Evolutionary conservation across 1,139 yeast genomes (phyloP).

Genomic region (Hyphopichia burtonii): DNA sequence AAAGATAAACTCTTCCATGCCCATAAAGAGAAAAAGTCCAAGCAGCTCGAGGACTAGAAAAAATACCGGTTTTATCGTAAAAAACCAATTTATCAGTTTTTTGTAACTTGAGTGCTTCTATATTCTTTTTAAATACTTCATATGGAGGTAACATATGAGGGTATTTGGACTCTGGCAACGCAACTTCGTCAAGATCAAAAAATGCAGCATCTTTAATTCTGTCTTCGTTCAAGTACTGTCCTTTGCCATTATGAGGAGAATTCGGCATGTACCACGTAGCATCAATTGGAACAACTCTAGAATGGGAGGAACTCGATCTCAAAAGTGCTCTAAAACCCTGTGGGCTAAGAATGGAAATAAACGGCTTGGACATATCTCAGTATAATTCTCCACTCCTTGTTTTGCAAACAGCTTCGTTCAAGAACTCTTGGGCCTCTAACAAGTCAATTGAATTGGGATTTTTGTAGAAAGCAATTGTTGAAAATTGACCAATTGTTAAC

Average conservation of each 20-base stretch:
- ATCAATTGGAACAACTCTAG: constrained; percentile 68
- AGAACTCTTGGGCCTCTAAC: no score
- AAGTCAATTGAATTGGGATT: neutral
- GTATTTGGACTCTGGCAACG: constrained; percentile 55
- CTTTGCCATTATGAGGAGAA: constrained; percentile 54
- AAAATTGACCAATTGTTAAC: neutral
- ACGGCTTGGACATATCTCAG: constrained; percentile 6
- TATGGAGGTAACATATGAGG: constrained; percentile 88
- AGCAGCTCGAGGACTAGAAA: constrained; percentile 86
- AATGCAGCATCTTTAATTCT: constrained; percentile 69
- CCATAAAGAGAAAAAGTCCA: constrained; percentile 85
- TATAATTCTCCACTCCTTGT: no score
- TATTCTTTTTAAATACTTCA: constrained; percentile 50
- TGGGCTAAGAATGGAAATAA: constrained; percentile 17
- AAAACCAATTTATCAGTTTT: constrained; percentile 66
- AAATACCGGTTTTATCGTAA: constrained; percentile 81
- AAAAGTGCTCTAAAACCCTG: constrained; percentile 19
- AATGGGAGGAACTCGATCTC: constrained; percentile 12
- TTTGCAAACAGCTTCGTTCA: no score
- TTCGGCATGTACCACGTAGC: constrained; percentile 94
- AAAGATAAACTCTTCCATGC: constrained; percentile 61
- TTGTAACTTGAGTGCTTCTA: constrained; percentile 48
- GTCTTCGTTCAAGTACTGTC: constrained; percentile 53
- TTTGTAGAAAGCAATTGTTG: neutral
- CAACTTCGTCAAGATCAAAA: constrained; percentile 76